Evolutionary conservation across 2,329 filamentous ascomycete genomes (phyloP).

Genomic region (Paradendryphiella salina): DNA sequence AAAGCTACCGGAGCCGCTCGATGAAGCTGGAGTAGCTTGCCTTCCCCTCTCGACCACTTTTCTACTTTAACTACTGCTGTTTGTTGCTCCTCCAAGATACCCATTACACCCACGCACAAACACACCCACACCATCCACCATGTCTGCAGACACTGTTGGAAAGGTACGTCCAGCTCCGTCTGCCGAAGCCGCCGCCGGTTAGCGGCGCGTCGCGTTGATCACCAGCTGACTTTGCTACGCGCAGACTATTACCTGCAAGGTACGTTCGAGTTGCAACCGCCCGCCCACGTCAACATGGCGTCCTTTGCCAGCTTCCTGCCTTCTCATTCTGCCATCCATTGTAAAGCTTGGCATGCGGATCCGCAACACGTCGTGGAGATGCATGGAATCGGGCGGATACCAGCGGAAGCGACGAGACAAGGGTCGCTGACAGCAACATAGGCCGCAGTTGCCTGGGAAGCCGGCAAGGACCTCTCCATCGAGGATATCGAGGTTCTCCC

Average conservation of each 20-base stretch:
- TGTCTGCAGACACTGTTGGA: conserved; percentile 61
- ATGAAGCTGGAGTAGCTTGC: conserved; percentile 13
- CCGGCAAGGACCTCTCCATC: conserved; percentile 82
- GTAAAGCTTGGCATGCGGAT: conserved; percentile 34
- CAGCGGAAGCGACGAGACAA: conserved; percentile 8
- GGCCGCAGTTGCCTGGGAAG: conserved; percentile 97
- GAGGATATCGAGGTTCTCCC: conserved; percentile 92
- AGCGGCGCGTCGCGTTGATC: not conserved
- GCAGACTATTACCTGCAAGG: conserved; percentile 91
- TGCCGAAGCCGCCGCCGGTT: not conserved
- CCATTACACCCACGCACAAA: conserved; percentile 15
- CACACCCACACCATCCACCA: conserved; percentile 42
- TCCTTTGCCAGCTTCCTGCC: not conserved
- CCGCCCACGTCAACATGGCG: conserved; percentile 11
- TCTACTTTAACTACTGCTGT: conserved; percentile 9
- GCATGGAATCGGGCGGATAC: conserved; percentile 9
- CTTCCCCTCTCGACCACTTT: conserved; percentile 15
- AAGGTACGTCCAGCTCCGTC: conserved; percentile 40
- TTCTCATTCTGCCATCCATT: not conserved
- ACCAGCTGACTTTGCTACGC: conserved; percentile 10
- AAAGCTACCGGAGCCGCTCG: conserved; percentile 32
- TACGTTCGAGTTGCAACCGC: conserved; percentile 64
- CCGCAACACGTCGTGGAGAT: conserved; percentile 25
- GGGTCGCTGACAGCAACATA: conserved; percentile 39
- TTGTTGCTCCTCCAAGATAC: conserved; percentile 17